These are phyloP conservation scores for Aspergillus cavernicola DNA, from an alignment of 495 filamentous ascomycete genomes.

Conservation along the genomic window DNA sequence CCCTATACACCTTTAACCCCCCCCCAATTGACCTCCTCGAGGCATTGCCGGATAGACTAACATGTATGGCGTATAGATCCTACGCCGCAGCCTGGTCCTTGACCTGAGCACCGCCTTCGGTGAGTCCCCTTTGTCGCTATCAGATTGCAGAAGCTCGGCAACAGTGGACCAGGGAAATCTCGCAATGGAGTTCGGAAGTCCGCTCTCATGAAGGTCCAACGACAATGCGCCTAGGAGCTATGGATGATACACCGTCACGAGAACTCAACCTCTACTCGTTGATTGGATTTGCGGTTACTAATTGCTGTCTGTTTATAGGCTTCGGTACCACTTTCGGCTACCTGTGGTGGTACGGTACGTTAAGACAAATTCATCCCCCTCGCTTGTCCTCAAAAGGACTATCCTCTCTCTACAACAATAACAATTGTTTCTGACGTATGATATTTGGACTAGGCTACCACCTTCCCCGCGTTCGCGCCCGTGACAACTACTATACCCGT, in stretches of 20 bases:
- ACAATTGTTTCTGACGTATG: neutral
- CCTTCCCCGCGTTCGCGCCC: slow-evolving; percentile 69
- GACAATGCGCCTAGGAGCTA: neutral
- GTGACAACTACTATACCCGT: slow-evolving; percentile 72
- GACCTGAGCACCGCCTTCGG: slow-evolving; percentile 75
- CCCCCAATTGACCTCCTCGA: neutral
- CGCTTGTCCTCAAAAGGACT: neutral
- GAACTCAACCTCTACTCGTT: too few relatives aligned
- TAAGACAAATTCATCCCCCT: slow-evolving; percentile 6
- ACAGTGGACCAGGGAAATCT: too few relatives aligned
- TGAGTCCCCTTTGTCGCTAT: slow-evolving; percentile 38
- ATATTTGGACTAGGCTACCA: slow-evolving; percentile 60
- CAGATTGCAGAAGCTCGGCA: too few relatives aligned
- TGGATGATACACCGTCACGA: too few relatives aligned
- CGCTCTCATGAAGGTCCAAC: too few relatives aligned
- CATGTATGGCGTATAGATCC: slow-evolving; percentile 50
- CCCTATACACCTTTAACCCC: neutral
- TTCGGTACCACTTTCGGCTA: slow-evolving; percentile 69
- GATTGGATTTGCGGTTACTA: neutral
- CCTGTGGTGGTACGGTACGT: slow-evolving; percentile 80
- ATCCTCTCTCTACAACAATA: neutral
- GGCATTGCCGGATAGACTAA: neutral
- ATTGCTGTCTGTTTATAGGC: slow-evolving; percentile 36
- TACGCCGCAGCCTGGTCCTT: slow-evolving; percentile 68
- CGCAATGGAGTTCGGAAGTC: neutral